Evolutionary conservation across 1,139 yeast genomes (phyloP).

Genomic region (Dujonia santamariae): DNA sequence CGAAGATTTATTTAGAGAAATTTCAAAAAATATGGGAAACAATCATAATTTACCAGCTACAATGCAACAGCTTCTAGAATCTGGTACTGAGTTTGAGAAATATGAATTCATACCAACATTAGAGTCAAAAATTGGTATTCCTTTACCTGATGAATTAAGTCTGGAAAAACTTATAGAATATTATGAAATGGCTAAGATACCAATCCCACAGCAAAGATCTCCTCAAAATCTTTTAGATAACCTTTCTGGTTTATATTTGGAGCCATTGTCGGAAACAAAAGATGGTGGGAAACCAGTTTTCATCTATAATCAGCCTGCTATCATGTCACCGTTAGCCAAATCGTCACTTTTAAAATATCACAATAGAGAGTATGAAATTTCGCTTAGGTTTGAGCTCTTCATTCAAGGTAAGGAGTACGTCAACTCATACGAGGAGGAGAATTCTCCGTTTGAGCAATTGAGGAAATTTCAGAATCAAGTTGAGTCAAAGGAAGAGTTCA

Average conservation of each 20-base stretch:
- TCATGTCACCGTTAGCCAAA: constrained; percentile 86
- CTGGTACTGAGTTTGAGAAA: not conserved
- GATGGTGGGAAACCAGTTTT: constrained; percentile 53
- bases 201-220: constrained; percentile 30
- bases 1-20: constrained; percentile 48
- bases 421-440: constrained; percentile 96
- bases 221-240: constrained; percentile 63
- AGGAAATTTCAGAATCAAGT: constrained; percentile 61
- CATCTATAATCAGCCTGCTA: constrained; percentile 79
- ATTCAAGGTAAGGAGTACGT: constrained; percentile 78
- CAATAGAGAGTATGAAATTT: constrained; percentile 38
- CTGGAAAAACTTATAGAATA: constrained; percentile 38
- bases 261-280: constrained; percentile 48
- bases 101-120: constrained; percentile 62
- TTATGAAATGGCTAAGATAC: constrained; percentile 24
- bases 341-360: constrained; percentile 32
- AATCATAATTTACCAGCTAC: constrained; percentile 8
- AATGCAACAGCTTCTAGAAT: not conserved
- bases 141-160: constrained; percentile 38
- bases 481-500: constrained; percentile 37
- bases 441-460: constrained; percentile 70
- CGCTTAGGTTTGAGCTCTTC: constrained; percentile 80
- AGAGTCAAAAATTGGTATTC: constrained; percentile 41
- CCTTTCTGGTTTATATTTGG: constrained; percentile 61
- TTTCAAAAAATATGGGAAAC: constrained; percentile 15